Percentiles rank a stretch among this genome's conserved stretches.
Conservation (phyloP, 2,329 filamentous ascomycete genomes). For the Trichoderma arundinaceum region DNA sequence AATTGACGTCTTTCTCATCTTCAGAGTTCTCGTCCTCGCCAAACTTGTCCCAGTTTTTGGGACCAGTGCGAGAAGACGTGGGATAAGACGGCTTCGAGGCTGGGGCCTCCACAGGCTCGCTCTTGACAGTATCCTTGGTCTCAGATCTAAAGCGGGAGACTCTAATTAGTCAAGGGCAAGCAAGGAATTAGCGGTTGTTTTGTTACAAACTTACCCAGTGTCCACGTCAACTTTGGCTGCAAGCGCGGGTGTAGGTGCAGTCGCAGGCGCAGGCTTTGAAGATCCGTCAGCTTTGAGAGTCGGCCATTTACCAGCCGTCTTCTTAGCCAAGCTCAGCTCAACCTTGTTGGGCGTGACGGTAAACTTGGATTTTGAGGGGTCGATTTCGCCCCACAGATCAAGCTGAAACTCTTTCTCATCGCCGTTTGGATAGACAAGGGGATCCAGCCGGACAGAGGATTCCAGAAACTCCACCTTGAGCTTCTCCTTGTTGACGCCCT, state of each 20-base stretch:
- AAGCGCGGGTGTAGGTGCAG: background rate
- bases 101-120: slow-evolving; percentile 10
- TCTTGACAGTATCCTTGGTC: slow-evolving; percentile 10
- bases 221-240: slow-evolving; percentile 25
- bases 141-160: background rate
- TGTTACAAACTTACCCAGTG: slow-evolving; percentile 38
- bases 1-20: slow-evolving; percentile 69
- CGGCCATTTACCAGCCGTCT: slow-evolving; percentile 71
- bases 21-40: slow-evolving; percentile 54
- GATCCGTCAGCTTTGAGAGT: slow-evolving; percentile 34
- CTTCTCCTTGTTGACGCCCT: slow-evolving; percentile 49
- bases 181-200: too few relatives aligned
- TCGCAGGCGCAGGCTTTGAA: background rate
- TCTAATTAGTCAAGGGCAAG: background rate
- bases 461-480: slow-evolving; percentile 47
- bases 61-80: slow-evolving; percentile 80
- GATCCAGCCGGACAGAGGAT: slow-evolving; percentile 39
- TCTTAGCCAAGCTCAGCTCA: slow-evolving; percentile 76
- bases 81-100: slow-evolving; percentile 69
- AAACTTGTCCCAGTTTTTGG: slow-evolving; percentile 92
- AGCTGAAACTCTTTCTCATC: slow-evolving; percentile 68
- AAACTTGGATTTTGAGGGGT: slow-evolving; percentile 63
- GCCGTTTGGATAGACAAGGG: slow-evolving; percentile 48
- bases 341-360: slow-evolving; percentile 78
- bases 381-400: slow-evolving; percentile 69